These are phyloP conservation scores for Naganishia vaughanmartiniae DNA, from an alignment of 768 basidiomycete species.

Conservation along the genomic window DNA sequence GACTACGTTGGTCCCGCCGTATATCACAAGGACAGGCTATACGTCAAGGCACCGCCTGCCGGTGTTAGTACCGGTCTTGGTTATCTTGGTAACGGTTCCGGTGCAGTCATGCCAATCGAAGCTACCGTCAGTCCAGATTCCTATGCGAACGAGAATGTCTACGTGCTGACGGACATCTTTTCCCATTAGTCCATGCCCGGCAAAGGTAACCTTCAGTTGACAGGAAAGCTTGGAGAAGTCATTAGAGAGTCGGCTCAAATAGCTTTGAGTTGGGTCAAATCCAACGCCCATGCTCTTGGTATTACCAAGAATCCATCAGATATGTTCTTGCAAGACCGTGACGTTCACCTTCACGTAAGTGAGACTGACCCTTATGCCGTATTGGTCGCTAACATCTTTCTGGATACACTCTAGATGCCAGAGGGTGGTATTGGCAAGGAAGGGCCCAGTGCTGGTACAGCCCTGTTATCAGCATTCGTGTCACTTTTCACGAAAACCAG, in stretches of 20 bases:
- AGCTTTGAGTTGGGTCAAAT: slow-evolving; percentile 86
- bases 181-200: slow-evolving; percentile 87
- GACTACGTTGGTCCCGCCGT: slow-evolving; percentile 95
- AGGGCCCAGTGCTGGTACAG: slow-evolving; percentile 94
- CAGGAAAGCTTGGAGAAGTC: slow-evolving; percentile 96
- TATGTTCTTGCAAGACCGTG: slow-evolving; percentile 76
- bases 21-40: slow-evolving; percentile 93
- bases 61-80: slow-evolving; percentile 94
- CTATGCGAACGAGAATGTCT: slow-evolving; percentile 16
- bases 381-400: slow-evolving; percentile 21
- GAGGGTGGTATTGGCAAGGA: slow-evolving; percentile 61
- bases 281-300: slow-evolving; percentile 82
- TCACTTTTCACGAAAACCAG: slow-evolving; percentile 81
- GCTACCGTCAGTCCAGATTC: slow-evolving; percentile 65
- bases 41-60: slow-evolving; percentile 71
- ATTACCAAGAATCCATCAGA: slow-evolving; percentile 71
- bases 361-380: too few relatives aligned
- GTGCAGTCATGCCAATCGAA: slow-evolving; percentile 96
- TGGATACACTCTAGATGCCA: slow-evolving; percentile 34
- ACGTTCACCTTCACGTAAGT: slow-evolving; percentile 85
- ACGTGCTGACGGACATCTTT: neutral
- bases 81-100: slow-evolving; percentile 92
- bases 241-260: slow-evolving; percentile 96
- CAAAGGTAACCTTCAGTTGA: slow-evolving; percentile 84
- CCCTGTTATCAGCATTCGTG: slow-evolving; percentile 85